Conservation (phyloP, 176 grass and related monocot species). For the Carex pumila region DNA sequence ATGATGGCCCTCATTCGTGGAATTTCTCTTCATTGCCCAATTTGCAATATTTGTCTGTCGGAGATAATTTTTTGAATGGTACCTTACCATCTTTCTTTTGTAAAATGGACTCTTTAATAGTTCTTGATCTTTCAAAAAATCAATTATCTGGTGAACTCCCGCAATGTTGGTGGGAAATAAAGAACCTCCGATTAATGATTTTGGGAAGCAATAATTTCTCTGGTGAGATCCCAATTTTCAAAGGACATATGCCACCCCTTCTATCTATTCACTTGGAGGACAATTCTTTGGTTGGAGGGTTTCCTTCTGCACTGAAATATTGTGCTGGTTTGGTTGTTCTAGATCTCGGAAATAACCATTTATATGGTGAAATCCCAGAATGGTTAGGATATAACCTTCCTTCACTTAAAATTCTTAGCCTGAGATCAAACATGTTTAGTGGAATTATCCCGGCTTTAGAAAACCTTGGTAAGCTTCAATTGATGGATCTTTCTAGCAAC, state of each 20-base stretch:
- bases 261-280: conserved; percentile 46
- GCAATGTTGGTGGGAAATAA: conserved; percentile 39
- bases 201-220: conserved; percentile 48
- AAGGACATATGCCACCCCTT: conserved; percentile 11
- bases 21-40: background rate
- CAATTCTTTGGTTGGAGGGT: conserved; percentile 36
- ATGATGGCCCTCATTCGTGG: background rate
- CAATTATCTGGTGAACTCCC: conserved; percentile 46
- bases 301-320: conserved; percentile 19
- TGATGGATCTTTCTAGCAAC: conserved; percentile 54
- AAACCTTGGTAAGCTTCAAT: conserved; percentile 35
- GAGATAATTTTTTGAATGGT: conserved; percentile 32
- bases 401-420: conserved; percentile 35
- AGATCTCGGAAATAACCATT: conserved; percentile 46
- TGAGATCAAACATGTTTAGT: conserved; percentile 43
- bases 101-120: conserved; percentile 29
- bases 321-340: conserved; percentile 30
- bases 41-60: conserved; percentile 14
- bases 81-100: conserved; percentile 40
- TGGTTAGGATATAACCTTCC: conserved; percentile 33
- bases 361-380: conserved; percentile 41
- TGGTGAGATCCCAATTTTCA: conserved; percentile 33
- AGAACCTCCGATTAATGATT: conserved; percentile 38
- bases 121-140: conserved; percentile 76
- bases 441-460: conserved; percentile 41